Evolutionary conservation across 2,329 filamentous ascomycete genomes (phyloP), one percentile per base, ranked within the genome.

Genomic region (Alternaria metachromatica): DNA sequence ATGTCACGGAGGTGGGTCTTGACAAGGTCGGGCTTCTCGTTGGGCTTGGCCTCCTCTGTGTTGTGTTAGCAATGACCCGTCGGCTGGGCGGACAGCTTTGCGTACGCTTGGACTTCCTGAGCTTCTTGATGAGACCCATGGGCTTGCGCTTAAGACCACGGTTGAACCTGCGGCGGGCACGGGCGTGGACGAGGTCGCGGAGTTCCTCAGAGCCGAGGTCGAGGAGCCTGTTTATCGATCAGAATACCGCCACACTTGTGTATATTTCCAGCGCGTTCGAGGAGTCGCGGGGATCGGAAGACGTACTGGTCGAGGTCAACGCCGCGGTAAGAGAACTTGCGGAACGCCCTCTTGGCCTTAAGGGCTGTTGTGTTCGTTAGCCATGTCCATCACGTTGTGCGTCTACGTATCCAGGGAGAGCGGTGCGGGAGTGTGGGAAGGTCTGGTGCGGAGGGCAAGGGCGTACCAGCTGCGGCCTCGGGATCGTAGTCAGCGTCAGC

Each of bases 81-180:
- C 23, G 15, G 13, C 28, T 37, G 25, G 10, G 18, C 20, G n/a
- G 20, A 26, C 11, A 9, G 43, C 59, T 48, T 15, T 54, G 46
- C 60, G 23, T 62, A 62, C 60, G 75, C 76, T 79, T 79, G 58
- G 96, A 92, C 90, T 97, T 98, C 85, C 96, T 95, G 81, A 99
- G 93, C 91, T 99, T 99, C 93, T 98, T 98, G 91, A 99, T 98
- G 82, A 99, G 89, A 80, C 96, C 96, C 96, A 99, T 98, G 81
- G 96, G 96, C 89, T 97, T 97, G 88, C 96, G 94, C 92, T 98
- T 99, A 81, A 99, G 92, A 81, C 96, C 96, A 78, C 96, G 95
- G 92, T 98, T 98, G 92, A 99, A 98, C 84, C 96, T 90, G 85
- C 96, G 91, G 84, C 96, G 95, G 83, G 96, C 96, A 84, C 96